Conservation (phyloP, 2,329 filamentous ascomycete genomes). For the Colletotrichum liriopes region DNA sequence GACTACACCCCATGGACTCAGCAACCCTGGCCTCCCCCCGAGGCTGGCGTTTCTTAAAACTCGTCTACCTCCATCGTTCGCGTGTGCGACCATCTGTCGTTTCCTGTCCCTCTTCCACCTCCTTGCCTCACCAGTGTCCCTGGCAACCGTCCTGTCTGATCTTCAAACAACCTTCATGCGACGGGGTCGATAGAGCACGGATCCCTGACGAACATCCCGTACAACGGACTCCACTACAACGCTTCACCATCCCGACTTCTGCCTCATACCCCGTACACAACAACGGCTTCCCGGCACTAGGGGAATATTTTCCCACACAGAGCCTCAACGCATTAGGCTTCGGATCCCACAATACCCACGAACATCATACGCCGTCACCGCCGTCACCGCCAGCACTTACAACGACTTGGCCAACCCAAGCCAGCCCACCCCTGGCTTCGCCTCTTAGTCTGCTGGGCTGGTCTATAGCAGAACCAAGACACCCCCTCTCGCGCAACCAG, state of each 20-base stretch:
- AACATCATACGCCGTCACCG: conserved; percentile 19
- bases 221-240: conserved; percentile 40
- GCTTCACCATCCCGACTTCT: conserved; percentile 39
- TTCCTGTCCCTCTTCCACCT: conserved; percentile 50
- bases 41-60: conserved; percentile 45
- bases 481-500: conserved; percentile 37
- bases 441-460: conserved; percentile 32
- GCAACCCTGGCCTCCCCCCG: conserved; percentile 17
- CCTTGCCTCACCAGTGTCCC: conserved; percentile 46
- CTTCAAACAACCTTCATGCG: conserved; percentile 53
- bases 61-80: conserved; percentile 50
- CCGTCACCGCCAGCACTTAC: conserved; percentile 8
- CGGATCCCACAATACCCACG: conserved; percentile 23
- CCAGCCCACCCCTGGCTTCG: conserved; percentile 23
- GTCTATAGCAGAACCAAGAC: conserved; percentile 40
- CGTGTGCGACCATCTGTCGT: conserved; percentile 23
- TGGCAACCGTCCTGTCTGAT: conserved; percentile 54
- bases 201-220: conserved; percentile 42
- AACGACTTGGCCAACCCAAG: conserved; percentile 14
- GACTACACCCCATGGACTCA: conserved; percentile 2
- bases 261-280: conserved; percentile 33
- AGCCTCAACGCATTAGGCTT: conserved; percentile 43
- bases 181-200: conserved; percentile 46
- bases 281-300: conserved; percentile 41
- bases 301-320: conserved; percentile 23